Evolutionary conservation across 805 yeast species (phyloP).

Genomic region (Candida oleophila): DNA sequence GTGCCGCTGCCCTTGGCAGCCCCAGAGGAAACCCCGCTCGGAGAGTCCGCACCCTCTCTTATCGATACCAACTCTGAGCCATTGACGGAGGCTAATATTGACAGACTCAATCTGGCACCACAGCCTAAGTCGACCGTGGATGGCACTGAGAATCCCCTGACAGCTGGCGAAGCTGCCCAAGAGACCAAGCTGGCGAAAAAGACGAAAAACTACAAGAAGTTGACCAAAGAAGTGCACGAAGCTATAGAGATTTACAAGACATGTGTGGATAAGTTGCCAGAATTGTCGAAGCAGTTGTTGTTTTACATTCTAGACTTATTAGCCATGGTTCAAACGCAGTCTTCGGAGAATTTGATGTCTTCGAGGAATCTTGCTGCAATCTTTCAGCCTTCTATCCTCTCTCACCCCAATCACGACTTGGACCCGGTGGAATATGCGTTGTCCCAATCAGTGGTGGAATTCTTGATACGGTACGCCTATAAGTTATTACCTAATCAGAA

Average conservation of each 20-base stretch:
- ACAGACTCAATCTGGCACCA: conserved; percentile 19
- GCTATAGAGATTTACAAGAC: conserved; percentile 71
- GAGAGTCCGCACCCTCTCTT: conserved; percentile 10
- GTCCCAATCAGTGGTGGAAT: conserved; percentile 83
- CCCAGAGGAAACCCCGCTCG: conserved; percentile 4
- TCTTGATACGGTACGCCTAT: conserved; percentile 82
- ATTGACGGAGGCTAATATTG: conserved; percentile 32
- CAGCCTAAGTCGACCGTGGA: not conserved
- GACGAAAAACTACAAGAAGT: conserved; percentile 52
- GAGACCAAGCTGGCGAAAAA: conserved; percentile 27
- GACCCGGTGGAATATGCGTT: conserved; percentile 88
- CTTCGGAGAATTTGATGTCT: conserved; percentile 83
- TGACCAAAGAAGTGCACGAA: conserved; percentile 62
- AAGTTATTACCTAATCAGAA: conserved; percentile 61
- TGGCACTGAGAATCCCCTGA: not conserved
- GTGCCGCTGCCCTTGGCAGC: not conserved
- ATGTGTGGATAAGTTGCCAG: conserved; percentile 69
- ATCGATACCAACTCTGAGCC: conserved; percentile 19
- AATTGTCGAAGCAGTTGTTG: conserved; percentile 74
- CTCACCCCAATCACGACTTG: conserved; percentile 92
- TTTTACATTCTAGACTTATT: conserved; percentile 85
- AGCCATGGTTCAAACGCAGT: conserved; percentile 77
- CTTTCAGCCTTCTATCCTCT: conserved; percentile 93
- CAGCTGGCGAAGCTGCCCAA: not conserved
- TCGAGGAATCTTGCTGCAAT: conserved; percentile 92